A percentile compares a stretch with the other conserved stretches of the same genome.
phyloP scores from a whole-genome alignment of 2,329 filamentous ascomycete species.

The Ophiostoma triangulosporum region DNA sequence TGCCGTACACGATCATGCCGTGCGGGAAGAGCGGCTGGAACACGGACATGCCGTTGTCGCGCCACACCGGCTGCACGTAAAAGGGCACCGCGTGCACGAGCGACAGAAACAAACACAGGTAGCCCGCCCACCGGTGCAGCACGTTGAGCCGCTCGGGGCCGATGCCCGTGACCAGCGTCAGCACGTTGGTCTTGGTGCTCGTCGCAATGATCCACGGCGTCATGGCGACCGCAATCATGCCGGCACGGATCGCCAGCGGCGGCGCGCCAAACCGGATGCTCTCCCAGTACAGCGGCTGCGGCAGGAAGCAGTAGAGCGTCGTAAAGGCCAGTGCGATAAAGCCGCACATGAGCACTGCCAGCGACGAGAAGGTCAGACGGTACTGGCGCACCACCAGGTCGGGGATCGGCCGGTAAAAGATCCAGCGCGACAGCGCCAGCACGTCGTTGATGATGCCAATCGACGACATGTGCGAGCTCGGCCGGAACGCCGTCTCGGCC shows the following conservation, averaged over 20 bases:
- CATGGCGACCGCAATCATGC: constrained; percentile 85
- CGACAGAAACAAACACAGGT: constrained; percentile 70
- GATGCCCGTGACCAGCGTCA: constrained; percentile 76
- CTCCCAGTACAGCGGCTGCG: constrained; percentile 78
- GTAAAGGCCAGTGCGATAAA: constrained; percentile 58
- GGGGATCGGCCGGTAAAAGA: constrained; percentile 80
- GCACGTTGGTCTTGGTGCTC: constrained; percentile 80
- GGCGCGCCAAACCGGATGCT: constrained; percentile 81
- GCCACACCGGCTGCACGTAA: constrained; percentile 77
- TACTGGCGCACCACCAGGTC: constrained; percentile 54
- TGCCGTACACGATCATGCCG: constrained; percentile 63
- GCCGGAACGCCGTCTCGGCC: constrained; percentile 43
- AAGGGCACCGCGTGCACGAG: constrained; percentile 81
- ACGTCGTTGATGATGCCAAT: constrained; percentile 62
- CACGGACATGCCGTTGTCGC: constrained; percentile 57
- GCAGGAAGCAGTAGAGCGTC: constrained; percentile 70
- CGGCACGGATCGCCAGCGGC: constrained; percentile 71
- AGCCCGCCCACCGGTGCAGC: constrained; percentile 82
- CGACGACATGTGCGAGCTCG: constrained; percentile 62
- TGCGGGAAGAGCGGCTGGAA: constrained; percentile 59
- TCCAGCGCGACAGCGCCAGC: constrained; percentile 71
- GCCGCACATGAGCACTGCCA: constrained; percentile 57
- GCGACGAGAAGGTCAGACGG: constrained; percentile 66
- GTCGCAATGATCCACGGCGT: constrained; percentile 86
- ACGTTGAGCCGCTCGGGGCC: constrained; percentile 87